Evolutionary conservation across 345 rosid species (phyloP).

Genomic region (Corchorus capsularis): DNA sequence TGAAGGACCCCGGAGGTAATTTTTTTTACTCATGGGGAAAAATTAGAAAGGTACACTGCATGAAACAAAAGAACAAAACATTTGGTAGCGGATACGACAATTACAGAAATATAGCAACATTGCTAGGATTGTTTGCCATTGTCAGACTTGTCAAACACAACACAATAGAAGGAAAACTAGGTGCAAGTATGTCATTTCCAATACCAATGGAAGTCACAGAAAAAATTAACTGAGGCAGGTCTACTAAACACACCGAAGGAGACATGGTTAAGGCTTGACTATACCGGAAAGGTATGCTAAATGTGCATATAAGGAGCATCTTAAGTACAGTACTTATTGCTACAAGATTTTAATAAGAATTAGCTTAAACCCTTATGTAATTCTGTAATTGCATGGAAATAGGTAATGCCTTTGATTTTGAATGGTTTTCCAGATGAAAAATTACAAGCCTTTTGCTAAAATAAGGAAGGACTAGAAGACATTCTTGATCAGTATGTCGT

Average conservation of each 20-base stretch:
- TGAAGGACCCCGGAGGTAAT: too few relatives aligned
- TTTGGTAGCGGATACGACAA: background rate
- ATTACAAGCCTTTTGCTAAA: background rate
- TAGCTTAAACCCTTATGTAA: background rate
- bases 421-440: background rate
- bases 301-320: background rate
- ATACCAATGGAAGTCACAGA: background rate
- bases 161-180: background rate
- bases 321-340: background rate
- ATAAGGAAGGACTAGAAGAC: background rate
- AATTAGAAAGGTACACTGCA: too few relatives aligned
- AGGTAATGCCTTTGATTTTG: background rate
- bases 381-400: background rate
- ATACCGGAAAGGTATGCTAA: background rate
- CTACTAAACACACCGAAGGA: background rate
- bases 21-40: too few relatives aligned
- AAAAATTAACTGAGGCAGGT: background rate
- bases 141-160: slow-evolving; percentile 1
- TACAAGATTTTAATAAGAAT: background rate
- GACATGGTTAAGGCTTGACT: background rate
- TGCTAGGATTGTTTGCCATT: background rate
- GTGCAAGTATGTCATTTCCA: background rate
- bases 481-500: background rate
- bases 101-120: background rate
- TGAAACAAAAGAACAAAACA: too few relatives aligned